A percentile compares a stretch with the other conserved stretches of the same genome.
phyloP scores from a whole-genome alignment of 257 asterid species.

The Nicotiana tabacum region DNA sequence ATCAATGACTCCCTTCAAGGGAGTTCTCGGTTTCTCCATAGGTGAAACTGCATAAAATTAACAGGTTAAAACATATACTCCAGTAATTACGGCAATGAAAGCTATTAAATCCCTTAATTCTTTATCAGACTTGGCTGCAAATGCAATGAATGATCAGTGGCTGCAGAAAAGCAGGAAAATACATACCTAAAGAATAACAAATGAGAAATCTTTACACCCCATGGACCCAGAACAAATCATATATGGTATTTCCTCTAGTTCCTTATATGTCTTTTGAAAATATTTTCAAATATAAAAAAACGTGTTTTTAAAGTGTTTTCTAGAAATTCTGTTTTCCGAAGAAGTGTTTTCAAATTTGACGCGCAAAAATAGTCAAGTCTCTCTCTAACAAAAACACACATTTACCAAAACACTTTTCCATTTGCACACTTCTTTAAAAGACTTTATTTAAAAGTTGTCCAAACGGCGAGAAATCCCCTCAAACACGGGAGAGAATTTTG shows the following conservation, averaged over 20 bases:
- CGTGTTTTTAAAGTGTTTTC: background rate
- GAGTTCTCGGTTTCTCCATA: conserved; percentile 30
- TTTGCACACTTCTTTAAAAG: background rate
- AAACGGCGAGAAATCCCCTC: background rate
- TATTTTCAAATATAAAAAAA: background rate
- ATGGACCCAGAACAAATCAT: background rate
- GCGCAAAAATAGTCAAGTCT: background rate
- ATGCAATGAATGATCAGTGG: background rate
- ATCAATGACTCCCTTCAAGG: conserved; percentile 32
- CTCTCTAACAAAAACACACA: background rate
- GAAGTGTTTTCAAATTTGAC: background rate
- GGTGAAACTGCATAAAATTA: conserved; percentile 20
- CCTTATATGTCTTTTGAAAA: background rate
- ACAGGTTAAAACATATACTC: background rate
- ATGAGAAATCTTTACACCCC: background rate
- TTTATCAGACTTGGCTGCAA: background rate
- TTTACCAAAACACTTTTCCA: background rate
- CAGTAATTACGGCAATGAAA: background rate
- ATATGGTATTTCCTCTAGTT: background rate
- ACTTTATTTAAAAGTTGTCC: background rate
- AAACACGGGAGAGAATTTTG: background rate
- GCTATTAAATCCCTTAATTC: background rate
- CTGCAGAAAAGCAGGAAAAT: background rate
- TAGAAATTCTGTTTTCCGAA: background rate
- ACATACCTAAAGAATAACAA: background rate